Conservation (phyloP, 805 yeast species). For the Wickerhamiella hasegawae region DNA sequence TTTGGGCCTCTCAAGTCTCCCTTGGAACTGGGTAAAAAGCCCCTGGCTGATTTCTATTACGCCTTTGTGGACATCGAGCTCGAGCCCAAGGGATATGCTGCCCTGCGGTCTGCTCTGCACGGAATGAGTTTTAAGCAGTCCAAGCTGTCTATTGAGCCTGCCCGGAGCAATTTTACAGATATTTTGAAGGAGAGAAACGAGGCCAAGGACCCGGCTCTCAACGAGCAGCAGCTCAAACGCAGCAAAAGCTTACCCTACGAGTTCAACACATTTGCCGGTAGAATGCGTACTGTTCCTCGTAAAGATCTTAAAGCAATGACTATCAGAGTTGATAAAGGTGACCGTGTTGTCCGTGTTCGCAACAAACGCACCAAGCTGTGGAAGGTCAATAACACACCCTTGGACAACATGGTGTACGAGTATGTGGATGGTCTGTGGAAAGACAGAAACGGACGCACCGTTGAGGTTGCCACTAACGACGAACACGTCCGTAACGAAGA, state of each 20-base stretch:
- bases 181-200: slow-evolving; percentile 31
- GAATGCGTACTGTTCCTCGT: slow-evolving; percentile 43
- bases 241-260: slow-evolving; percentile 22
- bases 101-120: slow-evolving; percentile 41
- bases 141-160: slow-evolving; percentile 41
- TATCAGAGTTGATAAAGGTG: slow-evolving; percentile 37
- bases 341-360: slow-evolving; percentile 43
- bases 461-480: slow-evolving; percentile 36
- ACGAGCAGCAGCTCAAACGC: slow-evolving; percentile 18
- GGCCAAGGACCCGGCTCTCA: slow-evolving; percentile 23
- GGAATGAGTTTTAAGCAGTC: slow-evolving; percentile 68
- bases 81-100: slow-evolving; percentile 28
- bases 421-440: slow-evolving; percentile 60
- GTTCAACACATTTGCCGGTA: slow-evolving; percentile 35
- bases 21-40: slow-evolving; percentile 40
- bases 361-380: slow-evolving; percentile 68
- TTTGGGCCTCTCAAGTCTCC: slow-evolving; percentile 40
- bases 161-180: slow-evolving; percentile 37
- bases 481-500: slow-evolving; percentile 14
- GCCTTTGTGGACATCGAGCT: slow-evolving; percentile 53
- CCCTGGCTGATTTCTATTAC: slow-evolving; percentile 36
- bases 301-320: slow-evolving; percentile 38
- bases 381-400: slow-evolving; percentile 56
- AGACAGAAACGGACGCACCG: slow-evolving; percentile 62
- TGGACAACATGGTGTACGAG: slow-evolving; percentile 41